Evolutionary conservation across 2,329 filamentous ascomycete genomes (phyloP).

Genomic region (Fusarium sp.): DNA sequence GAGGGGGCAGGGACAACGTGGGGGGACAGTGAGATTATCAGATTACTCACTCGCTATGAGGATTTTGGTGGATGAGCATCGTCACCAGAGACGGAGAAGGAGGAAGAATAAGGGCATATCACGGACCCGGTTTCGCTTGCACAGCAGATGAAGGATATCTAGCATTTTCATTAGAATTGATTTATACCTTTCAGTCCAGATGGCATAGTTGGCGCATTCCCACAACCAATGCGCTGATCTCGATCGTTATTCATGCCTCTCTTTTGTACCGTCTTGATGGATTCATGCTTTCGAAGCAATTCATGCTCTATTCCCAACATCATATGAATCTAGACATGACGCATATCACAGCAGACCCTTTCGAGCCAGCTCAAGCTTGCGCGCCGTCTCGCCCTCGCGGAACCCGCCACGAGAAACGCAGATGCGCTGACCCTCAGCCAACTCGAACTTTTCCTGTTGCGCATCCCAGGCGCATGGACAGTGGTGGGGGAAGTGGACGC

Average conservation of each 20-base stretch:
- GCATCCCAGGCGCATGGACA: slow-evolving; percentile 87
- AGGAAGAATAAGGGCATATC: slow-evolving; percentile 14
- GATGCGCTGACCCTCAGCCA: slow-evolving; percentile 73
- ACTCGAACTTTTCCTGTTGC: slow-evolving; percentile 79
- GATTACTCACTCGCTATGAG: slow-evolving; percentile 31
- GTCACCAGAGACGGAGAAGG: slow-evolving; percentile 13
- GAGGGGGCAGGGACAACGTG: slow-evolving; percentile 21
- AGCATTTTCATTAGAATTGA: slow-evolving; percentile 35
- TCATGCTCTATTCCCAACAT: neutral
- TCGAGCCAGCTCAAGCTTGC: slow-evolving; percentile 80
- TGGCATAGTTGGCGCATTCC: neutral
- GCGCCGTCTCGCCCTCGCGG: slow-evolving; percentile 71
- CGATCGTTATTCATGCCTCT: neutral
- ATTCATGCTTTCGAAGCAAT: neutral
- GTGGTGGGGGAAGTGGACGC: slow-evolving; percentile 95
- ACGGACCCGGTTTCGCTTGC: slow-evolving; percentile 25
- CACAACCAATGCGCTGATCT: neutral
- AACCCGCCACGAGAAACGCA: slow-evolving; percentile 80
- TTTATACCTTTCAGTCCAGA: neutral
- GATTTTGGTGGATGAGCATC: slow-evolving; percentile 23
- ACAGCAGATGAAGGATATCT: slow-evolving; percentile 22
- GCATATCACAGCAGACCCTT: slow-evolving; percentile 71
- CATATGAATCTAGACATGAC: neutral
- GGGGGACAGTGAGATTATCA: slow-evolving; percentile 17
- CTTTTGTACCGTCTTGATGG: neutral